Evolutionary conservation across 441 rosid genomes (phyloP), one percentile per base, ranked within the genome.

Genomic region (Pelargonium myrrhifolium): DNA sequence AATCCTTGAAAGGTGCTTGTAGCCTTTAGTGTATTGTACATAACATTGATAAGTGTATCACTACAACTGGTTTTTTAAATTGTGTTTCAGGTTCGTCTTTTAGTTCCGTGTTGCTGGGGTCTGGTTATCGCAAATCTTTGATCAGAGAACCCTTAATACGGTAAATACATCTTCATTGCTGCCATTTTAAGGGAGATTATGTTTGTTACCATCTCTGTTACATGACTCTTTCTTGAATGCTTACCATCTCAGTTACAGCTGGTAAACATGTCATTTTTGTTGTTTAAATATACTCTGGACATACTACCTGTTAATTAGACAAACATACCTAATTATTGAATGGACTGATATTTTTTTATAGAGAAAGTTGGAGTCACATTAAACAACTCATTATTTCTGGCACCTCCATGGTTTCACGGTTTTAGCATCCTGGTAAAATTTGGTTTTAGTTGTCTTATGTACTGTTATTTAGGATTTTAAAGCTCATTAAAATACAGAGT

Each of bases 11-110:
- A 21, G 9, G 24, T 55, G 60, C 60, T 17, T 55, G 10, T 15
- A 55, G 24, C 60, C 24, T 55, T 18, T 18, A 55, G 60, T 15
- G 58, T 51, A n/a, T 12, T 55, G 11, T 55, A 55, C 20, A 55
- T n/a, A 55, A 5, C 60, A 55, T 55, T 55, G 22, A 55, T 55
- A 55, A 55, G 42, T 18, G 3, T n/a, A 49, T 26, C 61, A 65
- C 40, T 12, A 53, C 35, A 64, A 49, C 45, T 22, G 62, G 35
- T 49, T 68, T 65, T 60, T 66, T 22, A 51, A 62, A 62, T 53
- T 74, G 61, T 66, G 28, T 17, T 77, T 81, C 81, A 84, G 88
- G 67, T 35, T 74, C 66, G 62, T 70, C 77, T 69, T 61, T 37
- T 64, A 24, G 66, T 68, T 74, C 83, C 31, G 58, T 59, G 59